A percentile compares a stretch with the other conserved stretches of the same genome.
These are phyloP conservation scores for Epicoccum sorghinum DNA, from an alignment of 2,329 filamentous ascomycete species.

Conservation along the genomic window DNA sequence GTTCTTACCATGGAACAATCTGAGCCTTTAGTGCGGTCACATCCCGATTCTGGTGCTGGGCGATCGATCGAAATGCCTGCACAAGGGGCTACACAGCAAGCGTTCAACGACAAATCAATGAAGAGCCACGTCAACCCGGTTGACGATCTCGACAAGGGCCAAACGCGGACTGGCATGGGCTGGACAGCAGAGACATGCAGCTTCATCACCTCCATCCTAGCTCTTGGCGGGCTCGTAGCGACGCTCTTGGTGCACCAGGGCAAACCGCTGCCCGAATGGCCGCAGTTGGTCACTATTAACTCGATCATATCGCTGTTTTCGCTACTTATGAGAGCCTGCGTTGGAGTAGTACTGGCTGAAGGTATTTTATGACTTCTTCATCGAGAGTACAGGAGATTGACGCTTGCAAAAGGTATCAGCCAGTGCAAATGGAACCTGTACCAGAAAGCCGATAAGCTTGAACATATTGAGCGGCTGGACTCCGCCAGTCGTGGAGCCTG, in stretches of 20 bases:
- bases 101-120: not conserved
- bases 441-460: slow-evolving; percentile 7
- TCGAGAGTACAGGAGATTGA: not conserved
- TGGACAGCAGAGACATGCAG: slow-evolving; percentile 8
- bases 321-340: not conserved
- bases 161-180: not conserved
- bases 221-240: not conserved
- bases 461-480: slow-evolving; percentile 18
- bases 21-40: not conserved
- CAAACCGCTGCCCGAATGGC: slow-evolving; percentile 7
- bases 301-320: slow-evolving; percentile 3
- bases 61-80: not conserved
- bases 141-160: not conserved
- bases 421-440: slow-evolving; percentile 24
- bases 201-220: not conserved
- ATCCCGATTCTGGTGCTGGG: not conserved
- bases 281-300: slow-evolving; percentile 2
- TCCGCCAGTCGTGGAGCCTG: slow-evolving; percentile 21
- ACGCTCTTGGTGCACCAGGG: not conserved
- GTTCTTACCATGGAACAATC: not conserved
- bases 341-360: slow-evolving; percentile 18
- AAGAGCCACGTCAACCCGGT: not conserved
- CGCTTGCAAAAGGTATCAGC: slow-evolving; percentile 11
- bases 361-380: slow-evolving; percentile 1
- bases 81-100: not conserved